phyloP scores from a whole-genome alignment of 225 moss, liverwort and hornwort genomes.

The Pseudisothecium myosuroides region DNA sequence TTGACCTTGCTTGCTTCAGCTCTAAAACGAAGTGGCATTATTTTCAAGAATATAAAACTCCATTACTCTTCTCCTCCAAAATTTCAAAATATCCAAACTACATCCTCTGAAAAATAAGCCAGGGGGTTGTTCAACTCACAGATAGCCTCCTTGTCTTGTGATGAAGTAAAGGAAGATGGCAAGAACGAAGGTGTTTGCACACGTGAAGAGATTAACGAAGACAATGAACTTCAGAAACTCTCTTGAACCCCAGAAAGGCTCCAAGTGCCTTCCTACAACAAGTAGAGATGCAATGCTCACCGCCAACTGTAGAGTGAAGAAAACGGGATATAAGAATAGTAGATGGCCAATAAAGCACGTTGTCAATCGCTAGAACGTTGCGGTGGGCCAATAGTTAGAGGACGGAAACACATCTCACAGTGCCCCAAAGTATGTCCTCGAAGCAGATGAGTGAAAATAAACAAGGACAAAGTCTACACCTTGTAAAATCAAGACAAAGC shows the following conservation, averaged over 20 bases:
- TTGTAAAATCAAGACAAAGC: background rate
- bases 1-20: background rate
- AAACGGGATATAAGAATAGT: background rate
- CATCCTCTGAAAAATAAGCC: background rate
- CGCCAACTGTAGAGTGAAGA: conserved; percentile 21
- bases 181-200: conserved; percentile 63
- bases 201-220: conserved; percentile 65
- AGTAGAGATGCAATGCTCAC: conserved; percentile 54
- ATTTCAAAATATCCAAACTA: background rate
- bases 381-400: background rate
- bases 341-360: background rate
- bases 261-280: conserved; percentile 63
- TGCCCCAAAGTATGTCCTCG: background rate
- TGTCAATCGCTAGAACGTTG: background rate
- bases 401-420: background rate
- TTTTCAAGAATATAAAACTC: background rate
- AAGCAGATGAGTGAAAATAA: background rate
- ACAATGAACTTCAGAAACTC: conserved; percentile 86
- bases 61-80: background rate
- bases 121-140: conserved; percentile 24
- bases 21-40: background rate
- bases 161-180: conserved; percentile 77
- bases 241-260: conserved; percentile 92
- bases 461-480: background rate
- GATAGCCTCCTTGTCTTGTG: conserved; percentile 55